Evolutionary conservation across 2,329 filamentous ascomycete species (phyloP).

Genomic region (Sclerotinia subarctica): DNA sequence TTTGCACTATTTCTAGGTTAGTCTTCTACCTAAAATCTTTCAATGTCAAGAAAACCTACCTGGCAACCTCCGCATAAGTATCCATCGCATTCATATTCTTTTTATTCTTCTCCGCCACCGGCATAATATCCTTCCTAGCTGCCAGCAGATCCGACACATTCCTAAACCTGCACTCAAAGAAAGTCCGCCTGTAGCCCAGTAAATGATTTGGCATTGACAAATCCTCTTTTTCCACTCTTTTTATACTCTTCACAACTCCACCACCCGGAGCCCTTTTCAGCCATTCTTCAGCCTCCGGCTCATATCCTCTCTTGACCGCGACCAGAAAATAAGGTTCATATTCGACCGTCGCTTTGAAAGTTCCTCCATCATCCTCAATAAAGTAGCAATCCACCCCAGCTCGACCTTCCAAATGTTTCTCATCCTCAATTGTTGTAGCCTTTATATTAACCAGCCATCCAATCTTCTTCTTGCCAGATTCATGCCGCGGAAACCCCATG

Average conservation of each 20-base stretch:
- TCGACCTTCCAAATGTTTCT: conserved; percentile 76
- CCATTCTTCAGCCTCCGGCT: conserved; percentile 96
- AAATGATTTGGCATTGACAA: conserved; percentile 93
- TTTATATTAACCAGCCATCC: conserved; percentile 98
- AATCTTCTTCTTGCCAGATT: conserved; percentile 74
- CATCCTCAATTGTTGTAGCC: conserved; percentile 80
- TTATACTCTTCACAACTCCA: conserved; percentile 75
- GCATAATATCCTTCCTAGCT: conserved; percentile 80
- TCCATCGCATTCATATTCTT: conserved; percentile 97
- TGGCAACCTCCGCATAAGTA: conserved; percentile 93
- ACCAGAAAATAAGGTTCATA: conserved; percentile 97
- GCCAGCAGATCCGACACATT: conserved; percentile 84
- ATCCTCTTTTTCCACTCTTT: conserved; percentile 85
- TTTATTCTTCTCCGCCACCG: conserved; percentile 93
- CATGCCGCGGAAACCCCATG: conserved; percentile 91
- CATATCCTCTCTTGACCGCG: conserved; percentile 81
- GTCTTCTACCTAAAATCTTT: not conserved
- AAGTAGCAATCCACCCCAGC: conserved; percentile 97
- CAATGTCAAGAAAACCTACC: conserved; percentile 54
- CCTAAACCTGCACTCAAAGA: conserved; percentile 80
- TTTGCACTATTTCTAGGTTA: conserved; percentile 53
- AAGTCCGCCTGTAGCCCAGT: conserved; percentile 82
- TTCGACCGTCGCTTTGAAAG: conserved; percentile 93
- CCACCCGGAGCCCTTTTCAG: conserved; percentile 72
- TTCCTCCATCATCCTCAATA: conserved; percentile 76